phyloP scores from a whole-genome alignment of 305 asterid species.

The Solanum hybrid region DNA sequence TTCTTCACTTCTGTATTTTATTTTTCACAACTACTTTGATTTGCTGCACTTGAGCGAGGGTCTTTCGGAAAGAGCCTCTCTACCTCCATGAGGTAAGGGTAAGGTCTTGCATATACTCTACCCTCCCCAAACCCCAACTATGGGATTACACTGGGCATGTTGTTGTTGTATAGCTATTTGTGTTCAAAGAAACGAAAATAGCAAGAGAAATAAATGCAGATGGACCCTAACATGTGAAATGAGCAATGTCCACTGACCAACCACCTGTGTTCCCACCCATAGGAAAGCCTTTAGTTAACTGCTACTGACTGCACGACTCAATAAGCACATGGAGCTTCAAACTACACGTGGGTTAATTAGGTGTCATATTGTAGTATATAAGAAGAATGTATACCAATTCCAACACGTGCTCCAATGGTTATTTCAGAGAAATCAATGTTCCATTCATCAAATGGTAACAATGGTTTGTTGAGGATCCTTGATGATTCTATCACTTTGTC shows the following conservation, averaged over 20 bases:
- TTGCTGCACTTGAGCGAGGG: not conserved
- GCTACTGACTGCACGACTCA: not conserved
- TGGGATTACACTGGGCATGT: not conserved
- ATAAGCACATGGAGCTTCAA: constrained; percentile 2
- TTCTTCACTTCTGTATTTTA: not conserved
- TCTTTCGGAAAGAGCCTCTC: not conserved
- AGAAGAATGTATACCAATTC: constrained; percentile 56
- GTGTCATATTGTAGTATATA: not conserved
- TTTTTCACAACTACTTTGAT: not conserved
- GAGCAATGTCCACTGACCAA: not conserved
- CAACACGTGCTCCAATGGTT: constrained; percentile 74
- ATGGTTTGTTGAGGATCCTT: constrained; percentile 60
- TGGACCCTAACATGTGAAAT: not conserved
- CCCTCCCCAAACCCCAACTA: not conserved
- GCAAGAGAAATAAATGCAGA: not conserved
- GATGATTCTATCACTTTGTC: constrained; percentile 70
- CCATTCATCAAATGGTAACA: constrained; percentile 81
- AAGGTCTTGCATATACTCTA: not conserved
- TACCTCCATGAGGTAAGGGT: not conserved
- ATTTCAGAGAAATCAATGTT: constrained; percentile 76
- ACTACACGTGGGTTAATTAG: not conserved
- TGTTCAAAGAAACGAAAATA: not conserved
- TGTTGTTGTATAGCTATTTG: not conserved
- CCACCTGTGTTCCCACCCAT: not conserved
- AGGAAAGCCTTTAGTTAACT: not conserved